Evolutionary conservation across 1,284 basidiomycete species (phyloP), one percentile per base, ranked within the genome.

Genomic region (Trametes polyzona): DNA sequence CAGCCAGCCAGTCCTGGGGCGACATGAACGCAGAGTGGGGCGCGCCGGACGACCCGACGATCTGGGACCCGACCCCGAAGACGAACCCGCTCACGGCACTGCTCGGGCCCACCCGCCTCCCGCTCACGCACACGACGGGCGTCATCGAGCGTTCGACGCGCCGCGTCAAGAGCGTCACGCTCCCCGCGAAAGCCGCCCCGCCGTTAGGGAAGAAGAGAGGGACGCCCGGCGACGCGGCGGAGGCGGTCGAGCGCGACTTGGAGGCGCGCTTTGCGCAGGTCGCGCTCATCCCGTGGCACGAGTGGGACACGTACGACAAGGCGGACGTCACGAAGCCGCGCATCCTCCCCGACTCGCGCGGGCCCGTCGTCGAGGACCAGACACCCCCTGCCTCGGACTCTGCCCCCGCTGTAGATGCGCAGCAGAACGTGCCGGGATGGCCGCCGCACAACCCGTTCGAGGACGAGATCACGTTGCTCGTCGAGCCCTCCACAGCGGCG

Each of bases 401-500:
- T 16, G 61, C 47, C 26, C 41, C 24, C 19, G 19, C n/a, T 6
- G 42, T 19, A 27, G 41, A 41, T 19, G 37, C 36, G 12, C n/a
- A 43, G 19, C 11, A 33, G n/a, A n/a, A n/a, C n/a, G n/a, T n/a
- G n/a, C n/a, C n/a, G n/a, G n/a, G n/a, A n/a, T n/a, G n/a, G 21
- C 48, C 73, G 23, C 42, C 73, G 10, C 81, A 87, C 63, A 74
- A 87, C 59, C 77, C 82, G 3, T 68, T 71, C 43, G 76, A 73
- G 46, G 82, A 88, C 61, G 76, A 71, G 30, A 86, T 90, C 62
- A 78, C 75, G 3, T 69, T 88, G 2, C 74, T 86, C 19, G 71
- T 87, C n/a, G 74, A 79, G 30, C 76, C 79, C 0, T 68, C 69
- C n/a, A 66, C 75, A 0, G 70, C 77, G 6, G 77, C 80, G 33